Percentiles rank a stretch among this genome's conserved stretches.
Conservation (phyloP, 75 land plant genomes). For the Ceratopteris richardii region DNA sequence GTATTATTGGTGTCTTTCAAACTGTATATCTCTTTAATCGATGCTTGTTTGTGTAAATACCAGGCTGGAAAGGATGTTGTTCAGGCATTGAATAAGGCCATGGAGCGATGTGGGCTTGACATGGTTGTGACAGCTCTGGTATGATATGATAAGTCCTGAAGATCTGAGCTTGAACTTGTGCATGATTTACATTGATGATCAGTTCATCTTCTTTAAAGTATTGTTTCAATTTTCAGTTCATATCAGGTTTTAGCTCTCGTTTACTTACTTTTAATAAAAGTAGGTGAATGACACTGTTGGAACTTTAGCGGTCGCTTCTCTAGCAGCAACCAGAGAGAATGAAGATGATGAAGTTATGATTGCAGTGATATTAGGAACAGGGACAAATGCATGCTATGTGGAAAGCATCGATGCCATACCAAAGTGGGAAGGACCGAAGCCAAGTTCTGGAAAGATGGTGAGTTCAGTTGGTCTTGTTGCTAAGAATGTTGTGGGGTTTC, state of each 20-base stretch:
- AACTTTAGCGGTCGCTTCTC: slow-evolving; percentile 5
- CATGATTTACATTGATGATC: too few species aligned
- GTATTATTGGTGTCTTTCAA: too few species aligned
- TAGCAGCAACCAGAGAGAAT: slow-evolving; percentile 28
- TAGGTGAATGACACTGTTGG: slow-evolving; percentile 15
- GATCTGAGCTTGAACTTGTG: too few species aligned
- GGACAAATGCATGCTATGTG: slow-evolving; percentile 76
- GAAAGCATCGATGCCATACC: slow-evolving; percentile 48
- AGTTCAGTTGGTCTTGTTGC: too few species aligned
- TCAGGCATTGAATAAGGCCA: slow-evolving; percentile 32
- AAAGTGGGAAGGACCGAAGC: slow-evolving; percentile 26
- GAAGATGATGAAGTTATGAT: slow-evolving; percentile 53
- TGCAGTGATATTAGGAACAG: slow-evolving; percentile 68
- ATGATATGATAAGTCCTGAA: too few species aligned
- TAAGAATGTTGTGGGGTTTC: too few species aligned
- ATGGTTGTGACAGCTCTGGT: slow-evolving; percentile 53
- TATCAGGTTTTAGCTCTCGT: too few species aligned
- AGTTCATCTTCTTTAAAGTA: too few species aligned
- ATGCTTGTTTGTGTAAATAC: background rate
- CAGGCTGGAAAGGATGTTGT: slow-evolving; percentile 50
- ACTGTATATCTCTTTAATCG: too few species aligned
- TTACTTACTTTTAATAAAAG: background rate
- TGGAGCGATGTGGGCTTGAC: slow-evolving; percentile 42
- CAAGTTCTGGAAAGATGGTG: slow-evolving; percentile 7
- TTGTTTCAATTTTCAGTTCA: too few species aligned